Evolutionary conservation across 2,329 filamentous ascomycete species (phyloP).

Genomic region (Rhynchosporium graminicola): DNA sequence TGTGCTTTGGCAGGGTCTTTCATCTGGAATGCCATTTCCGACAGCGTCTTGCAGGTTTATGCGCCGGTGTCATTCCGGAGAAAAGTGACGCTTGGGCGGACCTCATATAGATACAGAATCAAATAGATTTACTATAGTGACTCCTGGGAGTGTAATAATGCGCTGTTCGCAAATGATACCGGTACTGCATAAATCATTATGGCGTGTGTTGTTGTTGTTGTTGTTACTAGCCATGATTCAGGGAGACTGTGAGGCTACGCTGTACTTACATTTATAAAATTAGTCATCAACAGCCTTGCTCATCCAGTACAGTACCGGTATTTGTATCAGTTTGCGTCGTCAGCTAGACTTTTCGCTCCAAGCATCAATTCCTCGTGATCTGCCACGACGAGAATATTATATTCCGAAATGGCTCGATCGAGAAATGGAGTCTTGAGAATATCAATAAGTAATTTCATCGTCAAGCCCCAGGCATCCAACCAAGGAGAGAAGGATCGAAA

Average conservation of each 20-base stretch:
- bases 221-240: not conserved
- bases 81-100: not conserved
- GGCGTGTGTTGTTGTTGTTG: not conserved
- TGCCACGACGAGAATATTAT: too few relatives aligned
- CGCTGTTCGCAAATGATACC: not conserved
- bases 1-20: conserved; percentile 8
- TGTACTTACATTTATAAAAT: not conserved
- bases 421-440: too few relatives aligned
- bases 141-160: not conserved
- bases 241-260: not conserved
- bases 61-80: conserved; percentile 3
- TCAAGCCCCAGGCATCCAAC: too few relatives aligned
- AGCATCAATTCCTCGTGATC: too few relatives aligned
- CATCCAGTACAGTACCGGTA: not conserved
- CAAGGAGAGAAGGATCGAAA: too few relatives aligned
- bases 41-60: not conserved
- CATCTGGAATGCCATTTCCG: conserved; percentile 9
- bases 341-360: too few relatives aligned
- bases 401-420: too few relatives aligned
- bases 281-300: conserved; percentile 2
- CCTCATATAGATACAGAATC: not conserved
- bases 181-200: too few relatives aligned
- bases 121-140: not conserved
- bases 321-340: not conserved
- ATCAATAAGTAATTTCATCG: too few relatives aligned